Base-by-base conservation (phyloP, 2,329 filamentous ascomycete genomes). In the Blumeria hordei region DNA sequence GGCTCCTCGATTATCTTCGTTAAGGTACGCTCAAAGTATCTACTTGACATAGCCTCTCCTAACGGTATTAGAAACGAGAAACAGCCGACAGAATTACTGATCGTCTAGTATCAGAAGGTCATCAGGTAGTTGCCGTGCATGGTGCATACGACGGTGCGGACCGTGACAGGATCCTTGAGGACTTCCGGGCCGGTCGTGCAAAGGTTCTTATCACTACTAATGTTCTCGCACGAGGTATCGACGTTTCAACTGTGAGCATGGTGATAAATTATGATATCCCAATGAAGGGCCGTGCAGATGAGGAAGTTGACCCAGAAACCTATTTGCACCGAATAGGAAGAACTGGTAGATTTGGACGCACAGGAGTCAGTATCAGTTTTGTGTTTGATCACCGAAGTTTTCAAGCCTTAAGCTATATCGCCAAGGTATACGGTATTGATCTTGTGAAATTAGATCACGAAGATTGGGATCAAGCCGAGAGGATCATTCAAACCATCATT, bases 151-250 rank as follows among this genome's bases (percentile, higher is more conserved):
- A 96, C 59, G 88, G 88, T 32, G 70, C 70, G 36, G 81, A 88
- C 64, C 84, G 92, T 69, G 92, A 98, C 64, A 70, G 75, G 0
- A 77, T 96, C 58, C 81, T 98, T 58, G 80, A 90, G 64, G 77
- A 84, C 56, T 98, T 98, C 77, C 81, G 92, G 57, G 77, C 71
- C 47, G 90, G 90, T 41, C 76, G 82, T 57, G 87, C 87, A 64
- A 98, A 98, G 72, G 92, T 98, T 8, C 81, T 98, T 58, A 95
- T 98, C 65, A 93, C 92, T 1, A 98, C 92, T 62, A 98, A 98
- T 65, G 88, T 98, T 39, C 77, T 98, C 57, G 85, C 92, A 8
- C 88, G 92, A 65, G 92, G 92, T 66, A 96, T 98, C 63, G 92
- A 98, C 80, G 72, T 96, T 66, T 69, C 93, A 70, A 81, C 81